These are phyloP conservation scores for Astrephomene gubernaculifera DNA, from an alignment of 139 green algal species.

Conservation along the genomic window DNA sequence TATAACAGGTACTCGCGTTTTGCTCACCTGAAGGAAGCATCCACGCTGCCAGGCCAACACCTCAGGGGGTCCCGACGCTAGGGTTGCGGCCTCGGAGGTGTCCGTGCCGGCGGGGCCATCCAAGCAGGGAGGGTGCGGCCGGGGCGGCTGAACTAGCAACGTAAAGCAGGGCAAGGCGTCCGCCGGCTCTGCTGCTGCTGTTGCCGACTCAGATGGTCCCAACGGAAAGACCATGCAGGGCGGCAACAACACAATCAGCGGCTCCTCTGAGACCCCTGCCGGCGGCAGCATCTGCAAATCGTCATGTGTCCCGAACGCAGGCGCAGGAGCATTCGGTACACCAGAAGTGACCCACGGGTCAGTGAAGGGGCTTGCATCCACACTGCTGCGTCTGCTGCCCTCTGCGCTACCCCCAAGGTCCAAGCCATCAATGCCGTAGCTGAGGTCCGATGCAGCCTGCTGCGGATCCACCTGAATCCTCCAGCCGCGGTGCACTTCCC, in stretches of 20 bases:
- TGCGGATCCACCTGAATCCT: not conserved
- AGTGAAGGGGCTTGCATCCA: not conserved
- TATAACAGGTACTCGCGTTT: not conserved
- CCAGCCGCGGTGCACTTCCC: not conserved
- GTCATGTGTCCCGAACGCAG: not conserved
- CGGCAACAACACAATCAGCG: not conserved
- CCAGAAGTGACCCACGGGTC: not conserved
- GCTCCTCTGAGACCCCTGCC: not conserved
- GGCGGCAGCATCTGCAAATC: too few relatives aligned
- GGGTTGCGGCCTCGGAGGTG: not conserved
- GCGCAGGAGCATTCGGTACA: not conserved
- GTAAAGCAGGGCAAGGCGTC: not conserved
- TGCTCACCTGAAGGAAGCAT: not conserved
- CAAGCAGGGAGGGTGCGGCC: not conserved
- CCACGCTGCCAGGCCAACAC: conserved; percentile 10
- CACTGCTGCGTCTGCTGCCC: not conserved
- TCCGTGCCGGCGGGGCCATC: not conserved
- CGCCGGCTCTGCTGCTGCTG: not conserved
- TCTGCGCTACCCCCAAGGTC: too few relatives aligned
- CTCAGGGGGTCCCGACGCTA: not conserved
- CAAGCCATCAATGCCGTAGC: not conserved
- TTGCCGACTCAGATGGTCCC: not conserved
- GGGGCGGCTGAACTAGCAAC: not conserved
- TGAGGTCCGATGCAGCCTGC: not conserved
- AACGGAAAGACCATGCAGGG: not conserved